Conservation (phyloP, 2,329 filamentous ascomycete species). For the Diaporthe velutina region DNA sequence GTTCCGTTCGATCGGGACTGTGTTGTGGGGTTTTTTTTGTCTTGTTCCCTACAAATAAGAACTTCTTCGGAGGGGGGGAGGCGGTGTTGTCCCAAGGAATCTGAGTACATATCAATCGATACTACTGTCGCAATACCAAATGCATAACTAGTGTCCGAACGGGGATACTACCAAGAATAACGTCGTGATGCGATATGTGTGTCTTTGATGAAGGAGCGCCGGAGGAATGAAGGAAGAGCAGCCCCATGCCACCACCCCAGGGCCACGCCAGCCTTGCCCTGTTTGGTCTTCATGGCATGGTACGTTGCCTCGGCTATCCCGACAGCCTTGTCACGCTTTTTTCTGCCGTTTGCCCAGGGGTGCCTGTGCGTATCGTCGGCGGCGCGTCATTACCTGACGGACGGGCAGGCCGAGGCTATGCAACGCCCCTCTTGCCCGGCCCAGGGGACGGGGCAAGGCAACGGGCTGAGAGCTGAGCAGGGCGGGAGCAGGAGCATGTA, state of each 20-base stretch:
- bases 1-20: neutral
- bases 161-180: neutral
- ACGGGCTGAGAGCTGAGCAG: too few species aligned
- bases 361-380: neutral
- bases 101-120: neutral
- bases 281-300: too few species aligned
- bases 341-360: neutral
- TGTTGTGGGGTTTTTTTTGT: neutral
- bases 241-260: neutral
- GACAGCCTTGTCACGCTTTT: neutral
- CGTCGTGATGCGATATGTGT: neutral
- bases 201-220: neutral
- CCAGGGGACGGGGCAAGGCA: too few species aligned
- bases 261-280: neutral
- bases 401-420: neutral
- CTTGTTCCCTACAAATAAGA: neutral
- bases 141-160: neutral
- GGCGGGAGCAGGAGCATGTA: neutral
- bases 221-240: slow-evolving; percentile 1
- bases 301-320: neutral
- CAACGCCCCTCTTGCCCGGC: too few species aligned
- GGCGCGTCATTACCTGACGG: neutral
- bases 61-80: neutral
- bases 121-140: neutral
- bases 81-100: neutral